A percentile compares a stretch with the other conserved stretches of the same genome.
These are phyloP conservation scores for Trypanosoma vivax DNA, from an alignment of 208 protist species.

Conservation along the genomic window DNA sequence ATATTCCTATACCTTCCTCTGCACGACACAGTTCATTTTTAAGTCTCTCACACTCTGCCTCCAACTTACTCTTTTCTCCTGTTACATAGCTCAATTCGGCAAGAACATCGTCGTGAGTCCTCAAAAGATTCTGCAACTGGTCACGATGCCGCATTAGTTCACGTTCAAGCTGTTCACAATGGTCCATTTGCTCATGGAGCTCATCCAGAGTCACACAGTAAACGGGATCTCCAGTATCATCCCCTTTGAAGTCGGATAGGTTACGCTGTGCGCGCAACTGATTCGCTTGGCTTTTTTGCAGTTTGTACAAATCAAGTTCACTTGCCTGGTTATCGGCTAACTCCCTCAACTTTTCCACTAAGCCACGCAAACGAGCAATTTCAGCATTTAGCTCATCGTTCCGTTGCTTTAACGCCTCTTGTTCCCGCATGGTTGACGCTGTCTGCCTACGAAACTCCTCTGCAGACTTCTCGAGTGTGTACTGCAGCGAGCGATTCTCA, in stretches of 20 bases:
- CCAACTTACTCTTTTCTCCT: conserved; percentile 6
- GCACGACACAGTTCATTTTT: conserved; percentile 8
- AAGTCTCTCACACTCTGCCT: conserved; percentile 11
- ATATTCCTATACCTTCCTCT: conserved; percentile 3
- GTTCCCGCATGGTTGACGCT: conserved; percentile 33
- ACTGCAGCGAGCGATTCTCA: conserved; percentile 47
- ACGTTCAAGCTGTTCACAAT: conserved; percentile 13
- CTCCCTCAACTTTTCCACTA: conserved; percentile 42
- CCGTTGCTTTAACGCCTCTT: conserved; percentile 26
- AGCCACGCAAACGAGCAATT: conserved; percentile 30
- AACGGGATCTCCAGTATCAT: conserved; percentile 22
- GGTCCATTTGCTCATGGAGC: conserved; percentile 23
- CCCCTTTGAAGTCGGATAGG: conserved; percentile 23
- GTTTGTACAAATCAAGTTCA: conserved; percentile 30
- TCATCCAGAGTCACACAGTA: conserved; percentile 50
- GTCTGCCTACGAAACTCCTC: conserved; percentile 49
- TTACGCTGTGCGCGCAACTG: conserved; percentile 40
- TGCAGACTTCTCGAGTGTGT: conserved; percentile 46
- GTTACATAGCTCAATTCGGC: background rate
- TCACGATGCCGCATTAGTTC: background rate
- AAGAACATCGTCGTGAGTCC: conserved; percentile 3
- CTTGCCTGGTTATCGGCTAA: conserved; percentile 35
- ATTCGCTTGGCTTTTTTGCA: conserved; percentile 41
- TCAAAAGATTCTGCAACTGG: conserved; percentile 8
- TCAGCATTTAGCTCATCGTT: conserved; percentile 41